Percentiles rank a stretch among this genome's conserved stretches.
These are phyloP conservation scores for Myochromella boudieri DNA, from an alignment of 768 basidiomycete species.

Conservation along the genomic window DNA sequence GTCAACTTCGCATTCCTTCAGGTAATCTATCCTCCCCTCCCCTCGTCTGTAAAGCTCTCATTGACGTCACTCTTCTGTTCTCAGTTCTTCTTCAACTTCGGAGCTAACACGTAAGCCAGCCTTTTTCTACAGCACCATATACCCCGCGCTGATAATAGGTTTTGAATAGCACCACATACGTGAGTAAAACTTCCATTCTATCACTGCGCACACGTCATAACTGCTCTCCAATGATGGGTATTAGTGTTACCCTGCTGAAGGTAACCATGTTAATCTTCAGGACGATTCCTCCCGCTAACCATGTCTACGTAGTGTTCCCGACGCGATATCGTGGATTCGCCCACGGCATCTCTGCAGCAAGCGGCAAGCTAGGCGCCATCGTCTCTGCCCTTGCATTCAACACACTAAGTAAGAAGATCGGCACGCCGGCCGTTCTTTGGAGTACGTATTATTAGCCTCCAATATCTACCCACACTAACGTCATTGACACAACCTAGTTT, in stretches of 20 bases:
- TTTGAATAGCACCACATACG: constrained; percentile 48
- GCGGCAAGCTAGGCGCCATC: constrained; percentile 77
- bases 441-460: no score
- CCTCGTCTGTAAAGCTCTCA: not conserved
- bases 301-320: constrained; percentile 59
- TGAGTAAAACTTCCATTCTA: constrained; percentile 23
- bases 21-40: constrained; percentile 22
- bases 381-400: constrained; percentile 76
- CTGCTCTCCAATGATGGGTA: no score
- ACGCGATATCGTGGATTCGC: constrained; percentile 72
- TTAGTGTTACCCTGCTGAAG: constrained; percentile 72
- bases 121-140: not conserved
- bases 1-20: constrained; percentile 73
- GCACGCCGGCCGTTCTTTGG: constrained; percentile 68
- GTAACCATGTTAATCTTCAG: constrained; percentile 10
- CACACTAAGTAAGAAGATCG: constrained; percentile 55
- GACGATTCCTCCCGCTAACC: not conserved
- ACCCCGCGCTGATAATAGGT: not conserved
- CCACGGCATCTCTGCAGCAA: constrained; percentile 74
- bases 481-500: no score
- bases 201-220: no score
- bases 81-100: constrained; percentile 82
- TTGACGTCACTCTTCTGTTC: not conserved
- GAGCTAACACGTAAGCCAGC: constrained; percentile 59
- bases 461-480: no score